Conservation (phyloP, 306 rosid species). For the Cucurbita pepo region DNA sequence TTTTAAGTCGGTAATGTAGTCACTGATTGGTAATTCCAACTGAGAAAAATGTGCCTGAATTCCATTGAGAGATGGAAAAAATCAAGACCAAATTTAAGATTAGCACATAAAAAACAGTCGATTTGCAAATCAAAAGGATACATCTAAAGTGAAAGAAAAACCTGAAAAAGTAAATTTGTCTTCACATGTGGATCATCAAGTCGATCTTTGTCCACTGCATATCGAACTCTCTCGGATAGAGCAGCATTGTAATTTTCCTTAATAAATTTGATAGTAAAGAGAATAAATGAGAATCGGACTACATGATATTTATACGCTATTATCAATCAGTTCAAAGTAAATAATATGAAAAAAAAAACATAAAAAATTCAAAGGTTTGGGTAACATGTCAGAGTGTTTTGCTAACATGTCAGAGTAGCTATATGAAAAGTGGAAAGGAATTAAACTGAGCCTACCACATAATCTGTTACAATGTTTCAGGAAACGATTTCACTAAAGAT, state of each 20-base stretch:
- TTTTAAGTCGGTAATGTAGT: constrained; percentile 83
- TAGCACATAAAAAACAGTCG: background rate
- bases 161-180: constrained; percentile 90
- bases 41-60: constrained; percentile 86
- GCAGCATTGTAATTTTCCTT: constrained; percentile 79
- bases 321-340: background rate
- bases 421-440: background rate
- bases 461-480: background rate
- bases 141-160: constrained; percentile 21
- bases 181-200: constrained; percentile 84
- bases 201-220: constrained; percentile 65
- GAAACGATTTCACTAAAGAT: background rate
- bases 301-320: background rate
- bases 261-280: background rate
- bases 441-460: background rate
- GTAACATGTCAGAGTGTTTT: background rate
- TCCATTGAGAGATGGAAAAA: constrained; percentile 10
- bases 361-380: background rate
- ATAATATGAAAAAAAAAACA: background rate
- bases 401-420: background rate
- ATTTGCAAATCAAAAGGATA: constrained; percentile 3
- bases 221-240: constrained; percentile 59
- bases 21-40: constrained; percentile 82
- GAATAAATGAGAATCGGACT: background rate
- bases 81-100: constrained; percentile 1